These are phyloP conservation scores for Ilyonectria sp. DNA, from an alignment of 2,329 filamentous ascomycete genomes.

Conservation along the genomic window DNA sequence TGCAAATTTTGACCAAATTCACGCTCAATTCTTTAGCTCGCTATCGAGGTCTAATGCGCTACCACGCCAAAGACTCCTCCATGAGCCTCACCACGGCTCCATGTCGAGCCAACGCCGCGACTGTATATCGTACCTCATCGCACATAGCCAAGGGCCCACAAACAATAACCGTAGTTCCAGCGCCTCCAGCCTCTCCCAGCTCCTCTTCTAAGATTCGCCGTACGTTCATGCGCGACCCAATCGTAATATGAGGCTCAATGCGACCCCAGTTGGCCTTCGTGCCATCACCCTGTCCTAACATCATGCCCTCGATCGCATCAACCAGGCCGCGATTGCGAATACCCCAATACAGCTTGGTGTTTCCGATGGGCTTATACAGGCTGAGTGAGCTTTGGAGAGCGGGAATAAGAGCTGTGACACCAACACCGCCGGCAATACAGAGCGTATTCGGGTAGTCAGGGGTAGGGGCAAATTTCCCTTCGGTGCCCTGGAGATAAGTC, in stretches of 20 bases:
- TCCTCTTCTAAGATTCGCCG: slow-evolving; percentile 47
- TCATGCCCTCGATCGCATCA: slow-evolving; percentile 44
- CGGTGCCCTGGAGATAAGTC: slow-evolving; percentile 36
- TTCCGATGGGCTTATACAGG: slow-evolving; percentile 40
- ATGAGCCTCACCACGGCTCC: slow-evolving; percentile 44
- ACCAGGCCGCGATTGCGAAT: slow-evolving; percentile 45
- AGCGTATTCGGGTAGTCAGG: slow-evolving; percentile 46
- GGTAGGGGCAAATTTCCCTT: slow-evolving; percentile 37
- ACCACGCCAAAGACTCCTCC: slow-evolving; percentile 40
- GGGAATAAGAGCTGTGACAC: slow-evolving; percentile 49
- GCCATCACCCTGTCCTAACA: slow-evolving; percentile 28
- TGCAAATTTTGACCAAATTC: neutral
- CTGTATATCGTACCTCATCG: slow-evolving; percentile 49
- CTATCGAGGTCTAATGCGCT: neutral
- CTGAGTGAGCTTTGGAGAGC: slow-evolving; percentile 42
- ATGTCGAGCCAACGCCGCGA: slow-evolving; percentile 45
- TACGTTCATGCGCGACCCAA: slow-evolving; percentile 49
- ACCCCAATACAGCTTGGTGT: slow-evolving; percentile 51
- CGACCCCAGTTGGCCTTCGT: slow-evolving; percentile 42
- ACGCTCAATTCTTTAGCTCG: neutral
- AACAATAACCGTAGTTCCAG: slow-evolving; percentile 49
- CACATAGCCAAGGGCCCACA: slow-evolving; percentile 51
- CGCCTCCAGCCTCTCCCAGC: slow-evolving; percentile 32
- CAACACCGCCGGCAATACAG: slow-evolving; percentile 52
- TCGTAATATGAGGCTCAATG: slow-evolving; percentile 48